phyloP scores from a whole-genome alignment of 2,329 filamentous ascomycete genomes.

The Akanthomyces dipterigenus region DNA sequence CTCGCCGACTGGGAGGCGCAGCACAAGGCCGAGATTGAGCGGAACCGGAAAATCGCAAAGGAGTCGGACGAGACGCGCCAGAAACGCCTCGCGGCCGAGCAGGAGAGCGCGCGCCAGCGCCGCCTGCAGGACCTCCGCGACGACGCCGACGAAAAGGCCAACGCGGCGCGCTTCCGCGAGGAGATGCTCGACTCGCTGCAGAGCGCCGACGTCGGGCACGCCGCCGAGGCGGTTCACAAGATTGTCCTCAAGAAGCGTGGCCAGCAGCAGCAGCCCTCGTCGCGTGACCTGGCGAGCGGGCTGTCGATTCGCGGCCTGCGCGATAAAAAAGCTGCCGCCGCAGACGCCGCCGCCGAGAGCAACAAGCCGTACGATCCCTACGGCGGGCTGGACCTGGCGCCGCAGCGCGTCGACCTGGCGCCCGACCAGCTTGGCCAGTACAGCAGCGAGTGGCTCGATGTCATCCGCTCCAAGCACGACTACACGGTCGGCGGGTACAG shows the following conservation, averaged over 20 bases:
- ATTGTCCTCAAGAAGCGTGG: slow-evolving; percentile 69
- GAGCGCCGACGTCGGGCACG: slow-evolving; percentile 51
- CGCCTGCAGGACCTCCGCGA: slow-evolving; percentile 58
- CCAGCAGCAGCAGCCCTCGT: slow-evolving; percentile 35
- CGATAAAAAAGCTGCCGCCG: slow-evolving; percentile 40
- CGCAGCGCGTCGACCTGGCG: slow-evolving; percentile 60
- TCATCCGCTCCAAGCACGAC: slow-evolving; percentile 55
- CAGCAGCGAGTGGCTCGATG: slow-evolving; percentile 66
- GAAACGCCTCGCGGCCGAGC: slow-evolving; percentile 55
- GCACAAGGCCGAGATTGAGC: slow-evolving; percentile 63
- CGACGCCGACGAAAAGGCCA: slow-evolving; percentile 62
- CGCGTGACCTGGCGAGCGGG: slow-evolving; percentile 21
- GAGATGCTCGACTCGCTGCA: slow-evolving; percentile 66
- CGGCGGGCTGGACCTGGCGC: slow-evolving; percentile 62
- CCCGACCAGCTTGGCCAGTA: slow-evolving; percentile 53
- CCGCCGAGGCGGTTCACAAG: slow-evolving; percentile 50
- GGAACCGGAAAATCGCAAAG: slow-evolving; percentile 47
- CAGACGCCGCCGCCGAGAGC: slow-evolving; percentile 33
- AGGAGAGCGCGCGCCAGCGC: slow-evolving; percentile 54
- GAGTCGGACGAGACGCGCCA: slow-evolving; percentile 49
- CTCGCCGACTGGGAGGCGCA: slow-evolving; percentile 60
- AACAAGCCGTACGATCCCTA: slow-evolving; percentile 85
- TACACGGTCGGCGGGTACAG: slow-evolving; percentile 78
- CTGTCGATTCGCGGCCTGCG: slow-evolving; percentile 77
- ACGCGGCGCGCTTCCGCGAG: slow-evolving; percentile 55